Base-by-base conservation (phyloP, 2,329 filamentous ascomycete species). In the Chaetomium sp. region DNA sequence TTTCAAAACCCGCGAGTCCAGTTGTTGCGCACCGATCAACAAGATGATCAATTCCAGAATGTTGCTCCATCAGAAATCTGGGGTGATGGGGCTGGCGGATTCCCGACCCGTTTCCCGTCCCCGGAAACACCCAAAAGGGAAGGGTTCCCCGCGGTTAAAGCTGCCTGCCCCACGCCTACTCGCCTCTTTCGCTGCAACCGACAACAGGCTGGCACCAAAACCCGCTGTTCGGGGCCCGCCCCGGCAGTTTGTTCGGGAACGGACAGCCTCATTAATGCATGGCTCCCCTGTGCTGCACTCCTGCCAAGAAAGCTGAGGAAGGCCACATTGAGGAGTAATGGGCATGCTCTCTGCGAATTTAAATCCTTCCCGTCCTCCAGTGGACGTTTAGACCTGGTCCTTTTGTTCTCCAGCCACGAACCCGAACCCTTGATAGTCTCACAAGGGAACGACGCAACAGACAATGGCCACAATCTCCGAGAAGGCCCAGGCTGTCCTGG, bases 381-480 rank as follows among this genome's bases (percentile, higher is more conserved):
- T 7, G 38, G 38, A 5, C 4, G 19, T 19, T 42, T 16, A 42
- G 38, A 42, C 19, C 16, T 42, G 3, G 38, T 42, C 5, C 16
- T 42, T 42, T 42, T 16, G 38, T 42, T 42, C 38, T 42, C 38
- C 16, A 42, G 38, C 38, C 16, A n/a, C 16, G 5, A 42, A 42
- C 38, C 7, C 38, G 5, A 42, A 16, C 38, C 16, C 16, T 42
- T 42, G 35, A 38, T 38, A 12, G 38, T 7, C 16, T 1, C 19
- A n/a, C 38, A 35, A 6, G 13, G 38, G 13, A 7, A n/a, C 38
- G 38, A 19, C 16, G 16, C 38, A 19, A 42, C 38, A 42, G 4
- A 38, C 57, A 25, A 65, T 65, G 63, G 35, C 53, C 27, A 8
- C 45, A 19, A 54, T 61, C n/a, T 25, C 10, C 10, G 57, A 64